These are phyloP conservation scores for Eucalyptus globulus DNA, from an alignment of 345 rosid genomes.

Conservation along the genomic window DNA sequence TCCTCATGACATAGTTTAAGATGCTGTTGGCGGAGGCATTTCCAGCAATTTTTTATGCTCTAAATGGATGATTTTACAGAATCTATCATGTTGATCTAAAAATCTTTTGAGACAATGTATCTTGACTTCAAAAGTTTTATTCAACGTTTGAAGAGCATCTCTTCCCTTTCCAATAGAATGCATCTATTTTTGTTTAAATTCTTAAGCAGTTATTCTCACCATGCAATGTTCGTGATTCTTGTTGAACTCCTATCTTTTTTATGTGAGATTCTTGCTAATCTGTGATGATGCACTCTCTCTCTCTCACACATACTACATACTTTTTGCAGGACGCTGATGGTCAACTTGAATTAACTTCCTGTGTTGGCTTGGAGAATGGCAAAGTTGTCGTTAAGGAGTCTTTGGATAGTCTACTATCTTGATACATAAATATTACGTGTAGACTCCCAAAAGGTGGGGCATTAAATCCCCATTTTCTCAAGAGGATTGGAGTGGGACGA, in stretches of 20 bases:
- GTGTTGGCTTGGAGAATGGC: slow-evolving; percentile 38
- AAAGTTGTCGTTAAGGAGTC: slow-evolving; percentile 52
- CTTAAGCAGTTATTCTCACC: neutral
- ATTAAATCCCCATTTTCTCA: too few species aligned
- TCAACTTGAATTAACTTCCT: slow-evolving; percentile 35
- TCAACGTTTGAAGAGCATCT: neutral
- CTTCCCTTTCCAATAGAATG: neutral
- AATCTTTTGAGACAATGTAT: neutral
- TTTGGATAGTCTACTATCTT: slow-evolving; percentile 59
- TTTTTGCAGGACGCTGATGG: neutral
- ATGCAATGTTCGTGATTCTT: neutral
- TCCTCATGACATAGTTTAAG: neutral
- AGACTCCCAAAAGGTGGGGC: too few species aligned
- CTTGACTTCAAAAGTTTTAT: neutral
- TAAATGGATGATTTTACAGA: neutral
- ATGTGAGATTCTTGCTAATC: neutral
- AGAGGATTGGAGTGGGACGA: too few species aligned
- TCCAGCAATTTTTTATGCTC: neutral
- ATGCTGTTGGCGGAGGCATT: neutral
- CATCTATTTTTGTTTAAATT: neutral
- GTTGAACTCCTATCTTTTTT: neutral
- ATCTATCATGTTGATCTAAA: neutral
- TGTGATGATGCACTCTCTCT: neutral
- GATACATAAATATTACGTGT: neutral
- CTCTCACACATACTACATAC: neutral